These are phyloP conservation scores for Cladophialophora yegresii DNA, from an alignment of 2,329 filamentous ascomycete genomes.

Conservation along the genomic window DNA sequence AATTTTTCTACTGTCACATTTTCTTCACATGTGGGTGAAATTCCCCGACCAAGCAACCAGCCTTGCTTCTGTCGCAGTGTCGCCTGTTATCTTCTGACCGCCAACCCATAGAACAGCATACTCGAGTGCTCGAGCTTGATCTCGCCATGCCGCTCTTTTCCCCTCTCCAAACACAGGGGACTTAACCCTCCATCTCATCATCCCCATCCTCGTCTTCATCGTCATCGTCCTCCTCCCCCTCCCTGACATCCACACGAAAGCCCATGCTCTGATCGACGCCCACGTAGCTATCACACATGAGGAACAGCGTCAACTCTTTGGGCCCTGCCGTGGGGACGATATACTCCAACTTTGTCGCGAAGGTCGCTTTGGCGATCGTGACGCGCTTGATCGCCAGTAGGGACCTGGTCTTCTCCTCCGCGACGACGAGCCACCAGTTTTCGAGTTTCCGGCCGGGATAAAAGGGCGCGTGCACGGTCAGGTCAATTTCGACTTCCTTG, in stretches of 20 bases:
- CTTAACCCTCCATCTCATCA: constrained; percentile 22
- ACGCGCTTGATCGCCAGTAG: constrained; percentile 93
- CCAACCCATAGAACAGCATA: not conserved
- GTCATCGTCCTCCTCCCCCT: constrained; percentile 93
- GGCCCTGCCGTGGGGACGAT: constrained; percentile 80
- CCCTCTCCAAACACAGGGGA: not conserved
- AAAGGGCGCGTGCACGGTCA: constrained; percentile 90
- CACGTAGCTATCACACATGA: constrained; percentile 97
- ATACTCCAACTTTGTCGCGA: constrained; percentile 82
- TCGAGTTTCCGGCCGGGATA: constrained; percentile 90
- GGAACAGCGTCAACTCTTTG: constrained; percentile 83
- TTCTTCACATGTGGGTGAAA: not conserved
- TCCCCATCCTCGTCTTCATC: constrained; percentile 68
- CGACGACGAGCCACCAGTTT: constrained; percentile 98
- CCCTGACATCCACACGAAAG: constrained; percentile 80
- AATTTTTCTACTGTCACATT: not conserved
- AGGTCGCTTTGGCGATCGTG: constrained; percentile 71
- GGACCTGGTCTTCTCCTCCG: constrained; percentile 84
- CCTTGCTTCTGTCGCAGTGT: not conserved
- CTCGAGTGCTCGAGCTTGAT: not conserved
- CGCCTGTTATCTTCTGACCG: too few species aligned
- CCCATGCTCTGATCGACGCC: constrained; percentile 94
- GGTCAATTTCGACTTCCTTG: constrained; percentile 70
- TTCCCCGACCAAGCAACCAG: too few species aligned
- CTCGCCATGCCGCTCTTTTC: not conserved